Percentiles rank a stretch among this genome's conserved stretches.
phyloP scores from a whole-genome alignment of 139 green algal genomes.

The Tetradesmus lagerheimii region DNA sequence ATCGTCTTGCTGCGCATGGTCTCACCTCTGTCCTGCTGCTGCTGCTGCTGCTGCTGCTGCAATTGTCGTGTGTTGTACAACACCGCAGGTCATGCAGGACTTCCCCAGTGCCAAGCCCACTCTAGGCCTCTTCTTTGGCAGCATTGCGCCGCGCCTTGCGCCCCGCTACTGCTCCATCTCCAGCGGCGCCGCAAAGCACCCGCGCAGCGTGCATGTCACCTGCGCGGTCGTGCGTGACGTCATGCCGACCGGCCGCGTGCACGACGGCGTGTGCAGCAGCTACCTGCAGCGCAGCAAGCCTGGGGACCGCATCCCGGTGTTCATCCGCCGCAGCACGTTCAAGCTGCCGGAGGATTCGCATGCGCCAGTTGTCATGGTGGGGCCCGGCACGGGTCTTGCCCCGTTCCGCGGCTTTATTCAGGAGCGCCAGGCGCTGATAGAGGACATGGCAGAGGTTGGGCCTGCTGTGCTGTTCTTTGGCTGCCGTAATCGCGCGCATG shows the following conservation, averaged over 20 bases:
- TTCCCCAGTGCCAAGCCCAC: slow-evolving; percentile 85
- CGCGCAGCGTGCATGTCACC: slow-evolving; percentile 84
- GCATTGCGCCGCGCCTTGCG: slow-evolving; percentile 86
- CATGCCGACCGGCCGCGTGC: slow-evolving; percentile 78
- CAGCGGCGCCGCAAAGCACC: slow-evolving; percentile 73
- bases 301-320: slow-evolving; percentile 71
- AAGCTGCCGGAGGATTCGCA: slow-evolving; percentile 79
- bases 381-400: slow-evolving; percentile 95
- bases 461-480: slow-evolving; percentile 91
- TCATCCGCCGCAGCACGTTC: slow-evolving; percentile 91
- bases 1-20: too few species aligned
- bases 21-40: too few species aligned
- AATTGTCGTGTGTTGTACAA: slow-evolving; percentile 43
- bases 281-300: slow-evolving; percentile 62
- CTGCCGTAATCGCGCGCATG: slow-evolving; percentile 78
- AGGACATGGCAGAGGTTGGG: slow-evolving; percentile 64
- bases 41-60: slow-evolving; percentile 1
- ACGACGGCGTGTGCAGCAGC: slow-evolving; percentile 82
- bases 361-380: slow-evolving; percentile 95
- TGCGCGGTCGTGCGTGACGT: slow-evolving; percentile 77
- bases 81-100: slow-evolving; percentile 85
- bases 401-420: slow-evolving; percentile 98
- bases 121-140: slow-evolving; percentile 92
- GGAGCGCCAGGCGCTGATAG: slow-evolving; percentile 29
- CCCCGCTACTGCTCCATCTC: slow-evolving; percentile 94